Conservation (phyloP, 2,329 filamentous ascomycete genomes). For the Alternaria infectoria region DNA sequence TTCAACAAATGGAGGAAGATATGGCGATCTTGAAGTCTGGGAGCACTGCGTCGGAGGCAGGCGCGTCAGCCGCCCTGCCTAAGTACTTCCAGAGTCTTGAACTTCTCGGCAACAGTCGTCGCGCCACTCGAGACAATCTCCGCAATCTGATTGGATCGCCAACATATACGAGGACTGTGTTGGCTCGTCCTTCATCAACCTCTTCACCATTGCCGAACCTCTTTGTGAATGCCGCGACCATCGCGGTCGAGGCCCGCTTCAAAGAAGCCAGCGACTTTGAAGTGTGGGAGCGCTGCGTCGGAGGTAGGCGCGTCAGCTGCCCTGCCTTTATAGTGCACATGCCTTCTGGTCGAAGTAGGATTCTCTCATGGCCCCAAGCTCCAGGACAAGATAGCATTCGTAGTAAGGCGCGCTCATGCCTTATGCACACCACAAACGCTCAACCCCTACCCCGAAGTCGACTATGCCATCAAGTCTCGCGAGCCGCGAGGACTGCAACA, state of each 20-base stretch:
- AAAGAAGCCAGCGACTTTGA: neutral
- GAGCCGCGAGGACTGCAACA: neutral
- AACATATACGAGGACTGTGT: neutral
- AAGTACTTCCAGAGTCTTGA: constrained; percentile 38
- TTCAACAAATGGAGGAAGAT: constrained; percentile 24
- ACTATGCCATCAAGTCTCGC: too few relatives aligned
- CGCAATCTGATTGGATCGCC: constrained; percentile 40
- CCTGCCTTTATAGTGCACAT: neutral
- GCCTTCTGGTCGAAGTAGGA: too few relatives aligned
- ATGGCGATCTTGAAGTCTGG: neutral
- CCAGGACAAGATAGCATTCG: too few relatives aligned
- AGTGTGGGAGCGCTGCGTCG: neutral
- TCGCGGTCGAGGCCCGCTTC: neutral
- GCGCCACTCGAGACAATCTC: constrained; percentile 22
- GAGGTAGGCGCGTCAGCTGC: neutral
- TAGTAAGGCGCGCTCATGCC: too few relatives aligned
- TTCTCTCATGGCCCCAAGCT: too few relatives aligned
- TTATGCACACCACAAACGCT: too few relatives aligned
- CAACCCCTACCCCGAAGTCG: too few relatives aligned
- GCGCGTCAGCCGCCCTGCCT: neutral
- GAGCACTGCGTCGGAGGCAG: neutral
- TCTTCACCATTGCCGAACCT: neutral
- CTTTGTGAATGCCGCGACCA: neutral
- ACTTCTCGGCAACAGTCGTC: constrained; percentile 18
- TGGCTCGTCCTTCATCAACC: neutral